phyloP scores from a whole-genome alignment of 345 rosid genomes.

The Viola odorata region DNA sequence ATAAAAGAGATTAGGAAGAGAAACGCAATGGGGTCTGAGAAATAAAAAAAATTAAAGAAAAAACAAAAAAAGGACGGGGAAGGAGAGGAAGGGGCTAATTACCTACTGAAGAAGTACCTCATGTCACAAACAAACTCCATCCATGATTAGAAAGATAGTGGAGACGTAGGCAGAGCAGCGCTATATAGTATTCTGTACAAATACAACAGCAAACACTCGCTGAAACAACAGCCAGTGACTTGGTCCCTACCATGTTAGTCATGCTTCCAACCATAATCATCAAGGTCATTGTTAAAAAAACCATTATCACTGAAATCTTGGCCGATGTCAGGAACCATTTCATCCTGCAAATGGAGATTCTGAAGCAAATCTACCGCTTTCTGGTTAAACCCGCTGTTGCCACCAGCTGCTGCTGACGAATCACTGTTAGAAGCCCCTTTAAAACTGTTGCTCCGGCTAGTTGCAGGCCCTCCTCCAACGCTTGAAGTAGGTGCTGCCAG shows the following conservation, averaged over 20 bases:
- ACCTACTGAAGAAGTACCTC: conserved; percentile 25
- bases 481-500: conserved; percentile 35
- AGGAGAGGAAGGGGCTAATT: conserved; percentile 16
- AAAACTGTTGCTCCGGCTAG: conserved; percentile 58
- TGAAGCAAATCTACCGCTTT: conserved; percentile 43
- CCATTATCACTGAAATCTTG: conserved; percentile 54
- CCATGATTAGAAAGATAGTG: conserved; percentile 18
- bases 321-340: conserved; percentile 55
- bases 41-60: not conserved
- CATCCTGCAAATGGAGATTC: conserved; percentile 51
- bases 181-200: conserved; percentile 44
- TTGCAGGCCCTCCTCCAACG: conserved; percentile 34
- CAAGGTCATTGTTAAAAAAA: conserved; percentile 65
- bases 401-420: conserved; percentile 49
- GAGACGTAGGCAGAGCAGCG: conserved; percentile 12
- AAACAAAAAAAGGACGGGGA: not conserved
- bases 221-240: conserved; percentile 14
- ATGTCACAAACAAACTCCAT: conserved; percentile 42
- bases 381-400: conserved; percentile 39
- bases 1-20: not conserved
- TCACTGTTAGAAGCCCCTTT: conserved; percentile 56
- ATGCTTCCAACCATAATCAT: conserved; percentile 67
- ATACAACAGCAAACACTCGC: conserved; percentile 16
- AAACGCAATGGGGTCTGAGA: not conserved
- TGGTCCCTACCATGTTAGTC: conserved; percentile 27